Base-by-base conservation (phyloP, 2,329 filamentous ascomycete genomes). In the Hortaea werneckii region DNA sequence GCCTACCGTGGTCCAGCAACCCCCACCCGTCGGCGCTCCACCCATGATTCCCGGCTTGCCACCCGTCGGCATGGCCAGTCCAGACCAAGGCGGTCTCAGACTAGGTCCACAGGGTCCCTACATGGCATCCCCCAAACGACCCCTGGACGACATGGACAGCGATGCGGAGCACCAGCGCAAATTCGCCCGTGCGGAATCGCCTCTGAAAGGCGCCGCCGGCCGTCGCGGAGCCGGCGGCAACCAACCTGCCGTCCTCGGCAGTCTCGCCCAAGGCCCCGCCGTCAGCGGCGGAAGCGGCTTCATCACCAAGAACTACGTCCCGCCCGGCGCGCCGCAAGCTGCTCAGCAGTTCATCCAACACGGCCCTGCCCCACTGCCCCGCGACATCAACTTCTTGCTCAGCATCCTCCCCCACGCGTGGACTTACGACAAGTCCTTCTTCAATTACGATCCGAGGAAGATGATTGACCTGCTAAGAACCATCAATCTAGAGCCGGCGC, bases 161-260 rank as follows among this genome's bases (percentile, higher is more conserved):
- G 83, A 87, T 32, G 80, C 83, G 44, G 69, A 75, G 34, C 80
- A 80, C 54, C 87, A 88, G 1, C 85, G 89, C 55, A 95, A 96
- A 64, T 76, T 95, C 43, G 78, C 83, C 41, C 81, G 94, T 39
- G 89, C 84, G n/a, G 88, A 86, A 46, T 96, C 90, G 5, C 92
- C 94, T 0, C 75, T 96, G 34, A 98, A 96, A 64, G 87, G 87
- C 10, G 86, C 87, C 1, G 87, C 90, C 35, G 87, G 87, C 27
- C 82, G 89, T 46, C 82, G 89, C 87, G 92, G 58, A 50, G 85
- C 92, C 35, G 42, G 5, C 12, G 28, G 37, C 34, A 34, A 34
- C n/a, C 30, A 34, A 34, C n/a, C 30, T 7, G 30, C 30, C 30
- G 30, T 34, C 30, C n/a, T 29, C 37, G 41, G 40, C 32, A 28